Base-by-base conservation (phyloP, 805 yeast species). In the Candida argentea region DNA sequence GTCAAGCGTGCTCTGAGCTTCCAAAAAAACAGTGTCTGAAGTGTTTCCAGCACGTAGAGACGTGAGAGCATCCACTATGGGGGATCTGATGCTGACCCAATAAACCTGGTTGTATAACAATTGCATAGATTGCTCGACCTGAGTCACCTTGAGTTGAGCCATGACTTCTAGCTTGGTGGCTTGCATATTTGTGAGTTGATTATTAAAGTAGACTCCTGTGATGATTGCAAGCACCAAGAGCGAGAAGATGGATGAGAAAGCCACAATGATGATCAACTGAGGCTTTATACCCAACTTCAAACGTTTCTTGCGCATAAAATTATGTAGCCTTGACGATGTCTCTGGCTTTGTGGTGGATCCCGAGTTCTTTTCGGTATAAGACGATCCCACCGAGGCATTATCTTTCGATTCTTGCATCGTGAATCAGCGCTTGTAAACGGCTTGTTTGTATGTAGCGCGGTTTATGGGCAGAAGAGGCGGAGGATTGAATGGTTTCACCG, bases 141-240 rank as follows among this genome's bases (percentile, higher is more conserved):
- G 95, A 0, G 87, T 70, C 1, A 89, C 73, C 50, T 84, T 85
- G 31, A 86, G 58, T 48, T 81, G 81, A 2, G 94, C 81, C 13
- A 85, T 81, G 24, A 83, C 83, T 41, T 70, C 71, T 15, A 86
- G 57, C 32, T 86, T 67, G 36, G 82, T 86, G 1, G 76, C 72
- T 42, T 93, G 63, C 24, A 81, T 52, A 26, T 66, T 53, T 17
- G 73, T 67, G 34, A 77, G 71, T 36, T 73, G 78, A 13, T 60
- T 50, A 4, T 83, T 70, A 49, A 80, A 83, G 50, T 82, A 82
- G 3, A 79, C 69, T 27, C 62, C 91, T 6, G 84, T 72, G 14
- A 80, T 85, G 13, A 81, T 60, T 5, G 91, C 86, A 25, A 86
- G 54, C 2, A 83, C 73, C 16, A 79, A 61, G 26, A 86, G 60